phyloP scores from a whole-genome alignment of 495 filamentous ascomycete species.

The Daldinia vernicosa region DNA sequence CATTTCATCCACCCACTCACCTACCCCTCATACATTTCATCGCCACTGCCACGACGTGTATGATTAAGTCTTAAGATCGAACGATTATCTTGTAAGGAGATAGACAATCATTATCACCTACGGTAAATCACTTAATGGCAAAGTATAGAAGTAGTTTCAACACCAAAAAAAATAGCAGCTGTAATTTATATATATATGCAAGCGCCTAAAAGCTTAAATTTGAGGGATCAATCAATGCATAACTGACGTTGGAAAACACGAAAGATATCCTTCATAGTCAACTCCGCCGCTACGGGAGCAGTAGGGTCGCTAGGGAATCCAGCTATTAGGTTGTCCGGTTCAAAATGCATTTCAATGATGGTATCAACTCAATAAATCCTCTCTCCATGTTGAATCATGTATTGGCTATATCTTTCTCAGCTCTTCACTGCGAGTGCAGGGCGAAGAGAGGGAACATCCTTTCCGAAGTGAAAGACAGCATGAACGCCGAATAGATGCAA shows the following conservation, averaged over 20 bases:
- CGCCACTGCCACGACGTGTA: too few relatives aligned
- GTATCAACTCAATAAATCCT: slow-evolving; percentile 1
- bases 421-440: not conserved
- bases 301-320: not conserved
- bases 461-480: slow-evolving; percentile 5
- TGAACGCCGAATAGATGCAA: slow-evolving; percentile 36
- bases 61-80: too few relatives aligned
- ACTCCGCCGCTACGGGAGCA: not conserved
- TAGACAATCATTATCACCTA: not conserved
- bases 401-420: slow-evolving; percentile 10
- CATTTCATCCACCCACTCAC: too few relatives aligned
- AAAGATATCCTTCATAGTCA: not conserved
- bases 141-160: not conserved
- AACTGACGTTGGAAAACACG: not conserved
- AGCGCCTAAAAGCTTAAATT: not conserved
- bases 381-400: not conserved
- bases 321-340: slow-evolving; percentile 6
- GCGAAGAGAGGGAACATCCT: slow-evolving; percentile 8
- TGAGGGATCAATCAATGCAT: not conserved
- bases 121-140: not conserved
- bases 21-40: too few relatives aligned
- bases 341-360: slow-evolving; percentile 10
- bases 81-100: not conserved
- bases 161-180: not conserved
- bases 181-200: slow-evolving; percentile 1